A percentile compares a stretch with the other conserved stretches of the same genome.
Evolutionary conservation across 108 stramenopile species (phyloP).

Genomic region (Cylindrotheca closterium): DNA sequence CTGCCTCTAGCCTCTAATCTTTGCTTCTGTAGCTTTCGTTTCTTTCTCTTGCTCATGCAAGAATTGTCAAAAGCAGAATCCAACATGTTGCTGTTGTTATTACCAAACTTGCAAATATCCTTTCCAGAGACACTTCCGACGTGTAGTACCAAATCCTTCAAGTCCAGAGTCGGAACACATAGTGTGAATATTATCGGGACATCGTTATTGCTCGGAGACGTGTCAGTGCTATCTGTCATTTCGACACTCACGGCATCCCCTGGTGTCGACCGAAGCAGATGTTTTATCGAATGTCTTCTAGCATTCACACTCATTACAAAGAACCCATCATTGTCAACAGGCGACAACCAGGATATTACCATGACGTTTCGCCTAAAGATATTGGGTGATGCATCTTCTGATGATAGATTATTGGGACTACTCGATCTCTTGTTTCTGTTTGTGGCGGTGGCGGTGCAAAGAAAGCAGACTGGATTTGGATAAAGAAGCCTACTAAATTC

Average conservation of each 20-base stretch:
- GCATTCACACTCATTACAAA: constrained; percentile 66
- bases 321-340: constrained; percentile 65
- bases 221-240: too few relatives aligned
- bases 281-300: constrained; percentile 46
- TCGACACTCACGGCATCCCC: constrained; percentile 7
- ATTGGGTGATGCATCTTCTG: too few relatives aligned
- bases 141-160: constrained; percentile 53
- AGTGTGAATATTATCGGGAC: too few relatives aligned
- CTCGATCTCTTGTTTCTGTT: constrained; percentile 1
- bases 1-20: too few relatives aligned
- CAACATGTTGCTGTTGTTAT: neutral
- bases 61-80: too few relatives aligned
- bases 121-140: constrained; percentile 50
- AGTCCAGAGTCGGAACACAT: constrained; percentile 52
- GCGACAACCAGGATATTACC: constrained; percentile 75
- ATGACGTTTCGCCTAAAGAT: constrained; percentile 47
- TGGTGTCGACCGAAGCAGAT: too few relatives aligned
- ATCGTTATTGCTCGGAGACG: too few relatives aligned
- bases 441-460: constrained; percentile 29
- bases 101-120: neutral
- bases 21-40: too few relatives aligned
- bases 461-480: constrained; percentile 71
- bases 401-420: neutral
- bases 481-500: constrained; percentile 64
- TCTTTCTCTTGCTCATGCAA: too few relatives aligned